phyloP scores from a whole-genome alignment of 1,139 yeast species.

The Kluyveromyces sp. region DNA sequence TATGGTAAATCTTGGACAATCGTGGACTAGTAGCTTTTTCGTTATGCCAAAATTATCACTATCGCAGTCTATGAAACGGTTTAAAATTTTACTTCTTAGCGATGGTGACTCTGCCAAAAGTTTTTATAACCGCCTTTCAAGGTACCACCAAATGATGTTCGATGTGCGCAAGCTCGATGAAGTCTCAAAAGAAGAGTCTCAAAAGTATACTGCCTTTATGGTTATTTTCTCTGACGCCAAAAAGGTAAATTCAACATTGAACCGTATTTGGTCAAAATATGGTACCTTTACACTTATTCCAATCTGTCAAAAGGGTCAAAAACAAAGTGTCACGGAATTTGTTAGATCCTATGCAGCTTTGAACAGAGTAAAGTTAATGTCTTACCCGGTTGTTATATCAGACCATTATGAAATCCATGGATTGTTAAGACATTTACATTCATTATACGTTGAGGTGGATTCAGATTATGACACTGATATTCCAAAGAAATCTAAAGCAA shows the following conservation, averaged over 20 bases:
- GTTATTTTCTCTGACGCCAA: constrained; percentile 23
- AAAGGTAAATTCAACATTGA: constrained; percentile 19
- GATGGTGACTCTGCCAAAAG: constrained; percentile 20
- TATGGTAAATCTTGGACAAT: constrained; percentile 20
- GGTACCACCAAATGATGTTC: constrained; percentile 17
- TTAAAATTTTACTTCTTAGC: constrained; percentile 17
- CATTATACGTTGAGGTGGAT: constrained; percentile 10
- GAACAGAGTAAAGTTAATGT: constrained; percentile 16
- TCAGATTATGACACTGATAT: constrained; percentile 17
- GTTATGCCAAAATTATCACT: constrained; percentile 29
- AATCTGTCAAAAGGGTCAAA: constrained; percentile 23
- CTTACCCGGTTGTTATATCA: constrained; percentile 20
- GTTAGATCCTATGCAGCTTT: constrained; percentile 17
- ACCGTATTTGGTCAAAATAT: constrained; percentile 16
- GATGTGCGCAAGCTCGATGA: constrained; percentile 13
- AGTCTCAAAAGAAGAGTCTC: constrained; percentile 12
- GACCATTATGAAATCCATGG: constrained; percentile 18
- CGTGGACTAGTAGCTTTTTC: constrained; percentile 22
- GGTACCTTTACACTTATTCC: constrained; percentile 20
- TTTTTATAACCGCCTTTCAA: constrained; percentile 21
- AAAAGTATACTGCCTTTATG: constrained; percentile 18
- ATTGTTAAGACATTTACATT: constrained; percentile 16
- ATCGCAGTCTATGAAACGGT: constrained; percentile 13
- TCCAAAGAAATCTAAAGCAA: constrained; percentile 9
- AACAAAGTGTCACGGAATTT: constrained; percentile 20